Evolutionary conservation across 2,329 filamentous ascomycete genomes (phyloP), one percentile per base, ranked within the genome.

Genomic region (Pezizomycotina sp.): DNA sequence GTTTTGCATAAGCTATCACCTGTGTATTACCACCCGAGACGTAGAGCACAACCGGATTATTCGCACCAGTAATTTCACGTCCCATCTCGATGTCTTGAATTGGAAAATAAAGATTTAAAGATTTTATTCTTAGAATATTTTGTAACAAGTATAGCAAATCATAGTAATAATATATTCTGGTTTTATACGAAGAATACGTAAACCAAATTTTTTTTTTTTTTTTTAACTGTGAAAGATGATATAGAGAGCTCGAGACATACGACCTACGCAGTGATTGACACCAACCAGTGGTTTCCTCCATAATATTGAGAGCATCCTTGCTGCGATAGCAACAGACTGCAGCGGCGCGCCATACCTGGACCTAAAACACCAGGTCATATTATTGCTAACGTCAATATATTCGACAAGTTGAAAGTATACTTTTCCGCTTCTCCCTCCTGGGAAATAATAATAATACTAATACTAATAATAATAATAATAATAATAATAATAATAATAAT

Each of bases 201-300:
- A n/a, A n/a, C n/a, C n/a, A n/a, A n/a, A n/a, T n/a, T n/a, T n/a
- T n/a, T n/a, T n/a, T n/a, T n/a, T n/a, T n/a, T n/a, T n/a, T n/a
- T n/a, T n/a, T n/a, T n/a, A n/a, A n/a, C n/a, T n/a, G n/a, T n/a
- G n/a, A n/a, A n/a, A n/a, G n/a, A n/a, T n/a, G n/a, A n/a, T n/a
- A n/a, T n/a, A n/a, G n/a, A n/a, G n/a, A 21, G 19, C 52, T 28
- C 12, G 20, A 12, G 16, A 57, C 65, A 42, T 58, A 69, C 65
- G 89, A 27, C 89, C 89, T 30, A 98, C 80, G 58, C 89, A 98
- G 60, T 98, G 89, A 60, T 98, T 98, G 16, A 98, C 89, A 15
- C 83, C 86, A 3, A 98, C 76, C 23, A 98, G 64, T n/a, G 78
- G 74, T 58, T 81, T 82, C 34, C 64, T 67, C 89, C 89, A 98